Evolutionary conservation across 2,329 filamentous ascomycete species (phyloP).

Genomic region (Penicillium sp.): DNA sequence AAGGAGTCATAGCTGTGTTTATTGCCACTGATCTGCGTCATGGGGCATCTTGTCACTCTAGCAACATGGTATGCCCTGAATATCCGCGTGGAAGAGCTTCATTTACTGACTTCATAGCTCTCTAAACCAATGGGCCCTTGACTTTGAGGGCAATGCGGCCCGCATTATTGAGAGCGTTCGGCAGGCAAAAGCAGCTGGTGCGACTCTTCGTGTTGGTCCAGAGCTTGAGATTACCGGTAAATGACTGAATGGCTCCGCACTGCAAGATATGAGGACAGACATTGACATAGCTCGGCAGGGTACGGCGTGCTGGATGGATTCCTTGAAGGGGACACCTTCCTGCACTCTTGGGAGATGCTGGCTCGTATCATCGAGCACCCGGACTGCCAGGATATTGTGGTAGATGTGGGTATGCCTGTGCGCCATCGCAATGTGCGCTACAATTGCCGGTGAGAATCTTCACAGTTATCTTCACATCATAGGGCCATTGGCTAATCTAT

Average conservation of each 20-base stretch:
- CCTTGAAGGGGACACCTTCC: conserved; percentile 57
- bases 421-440: conserved; percentile 63
- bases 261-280: background rate
- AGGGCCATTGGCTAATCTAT: background rate
- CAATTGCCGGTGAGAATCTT: conserved; percentile 54
- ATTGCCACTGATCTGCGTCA: conserved; percentile 14
- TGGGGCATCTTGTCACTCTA: conserved; percentile 44
- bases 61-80: conserved; percentile 41
- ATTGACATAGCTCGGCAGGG: conserved; percentile 12
- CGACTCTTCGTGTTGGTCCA: conserved; percentile 62
- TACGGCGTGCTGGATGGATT: conserved; percentile 71
- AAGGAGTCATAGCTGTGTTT: background rate
- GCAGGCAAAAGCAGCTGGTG: conserved; percentile 60
- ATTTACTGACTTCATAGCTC: background rate
- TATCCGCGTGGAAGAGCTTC: background rate
- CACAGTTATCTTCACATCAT: background rate
- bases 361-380: conserved; percentile 60
- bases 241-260: background rate
- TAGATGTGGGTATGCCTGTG: conserved; percentile 67
- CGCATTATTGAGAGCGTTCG: conserved; percentile 65
- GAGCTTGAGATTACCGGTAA: conserved; percentile 56
- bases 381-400: conserved; percentile 63
- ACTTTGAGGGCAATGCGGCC: conserved; percentile 63
- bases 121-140: conserved; percentile 55
- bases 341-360: conserved; percentile 64